Conservation (phyloP, 2,329 filamentous ascomycete species). For the Stachybotrys chartarum region DNA sequence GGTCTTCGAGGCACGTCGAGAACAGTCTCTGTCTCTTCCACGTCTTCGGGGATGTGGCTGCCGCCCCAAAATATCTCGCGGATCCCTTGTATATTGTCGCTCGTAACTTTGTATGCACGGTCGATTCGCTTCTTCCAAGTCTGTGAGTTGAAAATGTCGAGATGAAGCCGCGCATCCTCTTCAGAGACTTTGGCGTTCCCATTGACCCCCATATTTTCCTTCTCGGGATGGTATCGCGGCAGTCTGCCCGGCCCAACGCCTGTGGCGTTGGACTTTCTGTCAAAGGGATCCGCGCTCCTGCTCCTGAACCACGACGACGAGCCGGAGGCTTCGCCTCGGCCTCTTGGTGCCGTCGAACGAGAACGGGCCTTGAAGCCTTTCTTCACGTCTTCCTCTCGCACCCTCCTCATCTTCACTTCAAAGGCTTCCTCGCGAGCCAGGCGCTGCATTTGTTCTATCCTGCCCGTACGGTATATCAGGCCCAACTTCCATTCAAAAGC, state of each 20-base stretch:
- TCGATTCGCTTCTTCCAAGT: constrained; percentile 93
- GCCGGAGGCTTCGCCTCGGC: constrained; percentile 19
- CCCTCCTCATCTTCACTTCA: constrained; percentile 75
- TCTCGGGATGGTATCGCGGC: constrained; percentile 74
- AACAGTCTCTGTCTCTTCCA: constrained; percentile 77
- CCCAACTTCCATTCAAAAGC: constrained; percentile 97
- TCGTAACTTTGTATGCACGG: constrained; percentile 61
- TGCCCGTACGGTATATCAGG: constrained; percentile 83
- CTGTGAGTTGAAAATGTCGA: constrained; percentile 76
- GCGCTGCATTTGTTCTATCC: constrained; percentile 84
- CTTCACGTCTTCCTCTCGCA: constrained; percentile 62
- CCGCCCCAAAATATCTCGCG: constrained; percentile 74
- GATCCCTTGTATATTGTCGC: constrained; percentile 69
- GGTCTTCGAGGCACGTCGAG: constrained; percentile 80
- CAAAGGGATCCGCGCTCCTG: constrained; percentile 44
- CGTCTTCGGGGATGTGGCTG: constrained; percentile 73
- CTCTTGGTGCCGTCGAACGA: constrained; percentile 40
- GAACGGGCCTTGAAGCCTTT: constrained; percentile 46
- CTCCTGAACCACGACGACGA: constrained; percentile 38
- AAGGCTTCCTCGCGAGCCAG: constrained; percentile 88
- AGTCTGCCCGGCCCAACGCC: constrained; percentile 31
- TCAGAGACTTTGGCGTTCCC: constrained; percentile 65
- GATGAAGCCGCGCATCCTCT: constrained; percentile 65
- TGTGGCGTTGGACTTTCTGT: constrained; percentile 20
- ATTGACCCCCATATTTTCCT: constrained; percentile 56